A percentile compares a stretch with the other conserved stretches of the same genome.
These are phyloP conservation scores for Phlyctochytrium arcticum DNA, from an alignment of 192 early-diverging fungal genomes.

Conservation along the genomic window DNA sequence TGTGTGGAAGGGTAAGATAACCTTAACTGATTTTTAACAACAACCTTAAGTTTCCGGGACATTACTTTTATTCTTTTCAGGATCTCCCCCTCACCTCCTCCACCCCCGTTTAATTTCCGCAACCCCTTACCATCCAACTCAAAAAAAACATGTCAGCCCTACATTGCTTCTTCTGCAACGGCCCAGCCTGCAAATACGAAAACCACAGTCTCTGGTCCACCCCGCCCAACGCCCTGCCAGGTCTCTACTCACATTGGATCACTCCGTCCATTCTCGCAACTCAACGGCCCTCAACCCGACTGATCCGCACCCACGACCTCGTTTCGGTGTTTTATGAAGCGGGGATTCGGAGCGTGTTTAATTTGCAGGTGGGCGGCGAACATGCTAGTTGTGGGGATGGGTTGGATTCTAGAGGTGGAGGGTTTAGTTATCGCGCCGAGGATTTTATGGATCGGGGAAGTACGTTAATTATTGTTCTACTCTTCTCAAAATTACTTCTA, in stretches of 20 bases:
- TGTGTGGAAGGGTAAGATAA: too few species aligned
- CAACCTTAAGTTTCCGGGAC: too few species aligned
- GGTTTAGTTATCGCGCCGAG: slow-evolving; percentile 43
- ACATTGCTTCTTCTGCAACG: slow-evolving; percentile 46
- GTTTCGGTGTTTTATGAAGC: slow-evolving; percentile 16
- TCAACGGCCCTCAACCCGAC: slow-evolving; percentile 39
- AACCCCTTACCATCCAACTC: too few species aligned
- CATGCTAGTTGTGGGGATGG: slow-evolving; percentile 46
- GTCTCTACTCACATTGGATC: slow-evolving; percentile 46
- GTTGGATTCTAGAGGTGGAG: slow-evolving; percentile 19
- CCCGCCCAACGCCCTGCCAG: slow-evolving; percentile 37
- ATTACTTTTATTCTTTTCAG: too few species aligned
- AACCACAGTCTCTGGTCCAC: slow-evolving; percentile 38
- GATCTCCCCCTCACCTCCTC: too few species aligned
- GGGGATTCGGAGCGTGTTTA: slow-evolving; percentile 36
- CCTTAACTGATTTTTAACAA: too few species aligned
- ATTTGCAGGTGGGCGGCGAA: slow-evolving; percentile 42
- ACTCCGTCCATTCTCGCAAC: slow-evolving; percentile 42
- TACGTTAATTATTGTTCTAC: too few species aligned
- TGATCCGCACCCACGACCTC: slow-evolving; percentile 32
- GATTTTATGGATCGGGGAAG: slow-evolving; percentile 40
- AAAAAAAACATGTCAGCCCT: slow-evolving; percentile 37
- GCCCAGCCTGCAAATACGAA: slow-evolving; percentile 44
- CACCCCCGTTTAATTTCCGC: too few species aligned
- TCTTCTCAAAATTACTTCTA: too few species aligned